Conservation (phyloP, 331 rosid genomes). For the Ulmus americana region DNA sequence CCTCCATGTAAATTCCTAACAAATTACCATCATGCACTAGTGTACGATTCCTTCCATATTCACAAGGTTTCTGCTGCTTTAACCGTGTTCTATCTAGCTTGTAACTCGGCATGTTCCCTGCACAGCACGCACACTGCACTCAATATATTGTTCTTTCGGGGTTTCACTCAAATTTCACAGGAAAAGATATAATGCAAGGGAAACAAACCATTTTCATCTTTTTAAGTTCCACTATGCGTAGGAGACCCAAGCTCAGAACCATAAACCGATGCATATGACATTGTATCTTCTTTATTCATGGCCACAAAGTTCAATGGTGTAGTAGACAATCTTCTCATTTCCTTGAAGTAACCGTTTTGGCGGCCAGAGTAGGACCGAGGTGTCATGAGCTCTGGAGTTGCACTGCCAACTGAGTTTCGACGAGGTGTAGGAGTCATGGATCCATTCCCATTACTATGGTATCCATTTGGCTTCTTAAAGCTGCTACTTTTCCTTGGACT, state of each 20-base stretch:
- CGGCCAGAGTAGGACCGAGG: slow-evolving; percentile 89
- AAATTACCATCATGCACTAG: slow-evolving; percentile 55
- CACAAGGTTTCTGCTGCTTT: slow-evolving; percentile 52
- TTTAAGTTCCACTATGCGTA: slow-evolving; percentile 46
- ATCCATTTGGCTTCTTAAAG: slow-evolving; percentile 72
- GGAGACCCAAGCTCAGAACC: slow-evolving; percentile 94
- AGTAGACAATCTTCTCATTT: slow-evolving; percentile 79
- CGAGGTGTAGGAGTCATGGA: slow-evolving; percentile 90
- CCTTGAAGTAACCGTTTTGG: slow-evolving; percentile 85
- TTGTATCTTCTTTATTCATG: slow-evolving; percentile 77
- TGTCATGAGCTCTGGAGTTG: slow-evolving; percentile 68
- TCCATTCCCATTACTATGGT: slow-evolving; percentile 67
- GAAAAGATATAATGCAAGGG: neutral
- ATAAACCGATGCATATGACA: slow-evolving; percentile 74
- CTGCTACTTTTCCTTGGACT: slow-evolving; percentile 85
- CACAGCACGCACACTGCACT: slow-evolving; percentile 13
- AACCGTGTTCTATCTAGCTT: slow-evolving; percentile 22
- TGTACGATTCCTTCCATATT: slow-evolving; percentile 60
- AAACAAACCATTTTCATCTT: slow-evolving; percentile 34
- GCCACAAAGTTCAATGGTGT: slow-evolving; percentile 85
- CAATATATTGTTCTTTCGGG: neutral
- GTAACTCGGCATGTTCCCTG: slow-evolving; percentile 43
- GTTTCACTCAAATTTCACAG: neutral
- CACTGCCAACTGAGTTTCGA: slow-evolving; percentile 63
- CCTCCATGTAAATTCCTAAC: slow-evolving; percentile 39